Conservation (phyloP, 805 yeast genomes). For the Candida tammaniensis region DNA sequence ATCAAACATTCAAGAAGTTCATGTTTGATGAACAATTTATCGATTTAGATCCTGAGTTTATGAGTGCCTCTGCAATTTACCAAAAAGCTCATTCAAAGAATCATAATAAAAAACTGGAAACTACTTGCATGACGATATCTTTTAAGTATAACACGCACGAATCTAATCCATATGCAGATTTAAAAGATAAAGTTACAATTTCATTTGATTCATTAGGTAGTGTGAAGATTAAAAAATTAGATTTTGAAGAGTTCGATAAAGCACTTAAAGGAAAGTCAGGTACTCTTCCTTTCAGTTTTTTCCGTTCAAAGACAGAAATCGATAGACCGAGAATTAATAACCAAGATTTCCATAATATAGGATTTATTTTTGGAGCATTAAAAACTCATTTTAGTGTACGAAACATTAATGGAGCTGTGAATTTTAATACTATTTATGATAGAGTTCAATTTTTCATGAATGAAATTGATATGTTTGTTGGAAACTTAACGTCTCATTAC, state of each 20-base stretch:
- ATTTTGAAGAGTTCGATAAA: constrained; percentile 23
- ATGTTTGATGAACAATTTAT: constrained; percentile 19
- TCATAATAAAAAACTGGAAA: constrained; percentile 1
- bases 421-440: constrained; percentile 5
- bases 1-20: constrained; percentile 10
- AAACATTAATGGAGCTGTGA: constrained; percentile 28
- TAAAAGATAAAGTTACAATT: constrained; percentile 20
- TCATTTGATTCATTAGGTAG: constrained; percentile 27
- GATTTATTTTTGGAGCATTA: constrained; percentile 29
- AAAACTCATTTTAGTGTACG: constrained; percentile 30
- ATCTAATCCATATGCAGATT: constrained; percentile 27
- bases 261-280: constrained; percentile 24
- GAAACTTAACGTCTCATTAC: constrained; percentile 22
- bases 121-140: constrained; percentile 34
- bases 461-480: constrained; percentile 26
- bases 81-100: too few species aligned
- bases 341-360: constrained; percentile 30
- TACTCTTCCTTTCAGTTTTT: constrained; percentile 20
- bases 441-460: constrained; percentile 20
- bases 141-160: constrained; percentile 33
- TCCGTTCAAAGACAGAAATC: constrained; percentile 9
- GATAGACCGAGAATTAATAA: constrained; percentile 16
- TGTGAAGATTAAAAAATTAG: constrained; percentile 22
- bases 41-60: constrained; percentile 16
- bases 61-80: background rate